Evolutionary conservation across 352 stramenopile genomes (phyloP).

Genomic region (Elongisporangium undulatum): DNA sequence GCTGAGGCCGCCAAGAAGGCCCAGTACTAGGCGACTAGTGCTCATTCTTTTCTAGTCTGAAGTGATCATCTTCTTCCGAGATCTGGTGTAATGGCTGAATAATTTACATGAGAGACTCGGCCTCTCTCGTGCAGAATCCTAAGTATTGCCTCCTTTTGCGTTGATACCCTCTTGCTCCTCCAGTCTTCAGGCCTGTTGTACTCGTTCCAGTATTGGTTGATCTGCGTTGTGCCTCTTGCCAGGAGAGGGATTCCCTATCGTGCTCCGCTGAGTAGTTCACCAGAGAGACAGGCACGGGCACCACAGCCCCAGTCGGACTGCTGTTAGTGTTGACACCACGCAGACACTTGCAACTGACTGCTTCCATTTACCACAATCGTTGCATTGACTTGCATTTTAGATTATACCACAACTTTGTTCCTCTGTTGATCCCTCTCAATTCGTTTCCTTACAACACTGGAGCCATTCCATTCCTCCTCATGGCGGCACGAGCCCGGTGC

Average conservation of each 20-base stretch:
- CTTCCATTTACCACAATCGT: not conserved
- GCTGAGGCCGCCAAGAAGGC: slow-evolving; percentile 99
- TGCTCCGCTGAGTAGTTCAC: too few species aligned
- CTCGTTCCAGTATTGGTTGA: too few species aligned
- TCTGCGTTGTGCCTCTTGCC: too few species aligned
- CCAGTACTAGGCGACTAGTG: slow-evolving; percentile 82
- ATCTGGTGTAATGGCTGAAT: slow-evolving; percentile 47
- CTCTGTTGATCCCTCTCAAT: too few species aligned
- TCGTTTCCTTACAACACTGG: too few species aligned
- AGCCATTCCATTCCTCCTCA: not conserved
- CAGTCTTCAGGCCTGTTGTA: too few species aligned
- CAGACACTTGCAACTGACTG: too few species aligned
- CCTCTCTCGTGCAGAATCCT: not conserved
- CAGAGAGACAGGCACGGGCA: too few species aligned
- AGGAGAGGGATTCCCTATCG: too few species aligned
- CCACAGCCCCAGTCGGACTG: too few species aligned
- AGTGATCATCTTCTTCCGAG: slow-evolving; percentile 8
- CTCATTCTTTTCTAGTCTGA: not conserved
- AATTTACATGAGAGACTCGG: slow-evolving; percentile 11
- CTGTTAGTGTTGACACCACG: too few species aligned
- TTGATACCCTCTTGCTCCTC: too few species aligned
- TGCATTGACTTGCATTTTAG: not conserved
- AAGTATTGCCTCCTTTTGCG: not conserved
- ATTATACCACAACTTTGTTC: not conserved
- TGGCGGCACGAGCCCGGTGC: not conserved